A percentile compares a stretch with the other conserved stretches of the same genome.
Evolutionary conservation across 768 basidiomycete species (phyloP).

Genomic region (Hemileccinum rubropunctum): DNA sequence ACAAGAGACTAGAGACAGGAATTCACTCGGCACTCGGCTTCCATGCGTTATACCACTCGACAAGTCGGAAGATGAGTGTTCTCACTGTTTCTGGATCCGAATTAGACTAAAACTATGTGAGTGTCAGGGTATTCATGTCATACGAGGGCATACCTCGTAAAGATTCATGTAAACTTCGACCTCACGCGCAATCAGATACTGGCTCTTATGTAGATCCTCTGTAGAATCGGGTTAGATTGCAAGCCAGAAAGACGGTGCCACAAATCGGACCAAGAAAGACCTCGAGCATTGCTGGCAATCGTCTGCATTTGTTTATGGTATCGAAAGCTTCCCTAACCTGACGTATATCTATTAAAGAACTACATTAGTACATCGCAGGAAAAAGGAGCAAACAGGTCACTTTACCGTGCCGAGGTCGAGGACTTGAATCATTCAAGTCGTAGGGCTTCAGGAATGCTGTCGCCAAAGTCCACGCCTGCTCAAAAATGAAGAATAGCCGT

Average conservation of each 20-base stretch:
- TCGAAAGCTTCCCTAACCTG: slow-evolving; percentile 56
- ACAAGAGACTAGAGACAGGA: background rate
- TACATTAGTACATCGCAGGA: background rate
- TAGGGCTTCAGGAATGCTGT: slow-evolving; percentile 54
- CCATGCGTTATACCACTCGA: slow-evolving; percentile 79
- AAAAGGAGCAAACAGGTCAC: slow-evolving; percentile 1
- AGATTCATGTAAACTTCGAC: slow-evolving; percentile 54
- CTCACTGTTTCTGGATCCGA: slow-evolving; percentile 49
- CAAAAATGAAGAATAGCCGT: slow-evolving; percentile 1
- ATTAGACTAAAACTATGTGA: slow-evolving; percentile 36
- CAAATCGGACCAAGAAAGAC: slow-evolving; percentile 60
- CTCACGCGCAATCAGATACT: slow-evolving; percentile 58
- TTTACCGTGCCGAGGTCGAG: slow-evolving; percentile 30
- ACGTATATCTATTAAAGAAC: slow-evolving; percentile 42
- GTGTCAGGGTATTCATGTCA: background rate
- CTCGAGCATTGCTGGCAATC: slow-evolving; percentile 64
- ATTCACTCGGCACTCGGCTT: slow-evolving; percentile 62
- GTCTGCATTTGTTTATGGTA: slow-evolving; percentile 53
- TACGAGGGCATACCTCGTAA: slow-evolving; percentile 52
- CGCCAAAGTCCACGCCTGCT: slow-evolving; percentile 61
- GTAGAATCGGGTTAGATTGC: background rate
- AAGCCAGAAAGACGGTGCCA: background rate
- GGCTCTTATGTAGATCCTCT: slow-evolving; percentile 66
- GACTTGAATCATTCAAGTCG: slow-evolving; percentile 42
- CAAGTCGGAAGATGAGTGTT: slow-evolving; percentile 54